A percentile compares a stretch with the other conserved stretches of the same genome.
phyloP scores from a whole-genome alignment of 2,329 filamentous ascomycete species.

The Stachybotrys chartarum region DNA sequence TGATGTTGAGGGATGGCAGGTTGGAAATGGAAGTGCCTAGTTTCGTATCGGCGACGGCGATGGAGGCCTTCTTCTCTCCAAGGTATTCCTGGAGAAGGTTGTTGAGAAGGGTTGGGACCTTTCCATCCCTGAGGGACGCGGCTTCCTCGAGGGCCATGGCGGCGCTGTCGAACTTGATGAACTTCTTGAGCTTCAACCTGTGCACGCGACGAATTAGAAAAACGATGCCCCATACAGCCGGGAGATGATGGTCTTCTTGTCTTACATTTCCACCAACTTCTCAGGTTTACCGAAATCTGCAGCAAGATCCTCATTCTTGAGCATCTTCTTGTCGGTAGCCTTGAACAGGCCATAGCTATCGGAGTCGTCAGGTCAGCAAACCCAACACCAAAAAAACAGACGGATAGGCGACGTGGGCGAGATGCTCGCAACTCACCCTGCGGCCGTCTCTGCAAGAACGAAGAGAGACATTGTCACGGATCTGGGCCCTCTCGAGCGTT shows the following conservation, averaged over 20 bases:
- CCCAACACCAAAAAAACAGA: too few relatives aligned
- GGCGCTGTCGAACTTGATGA: conserved; percentile 94
- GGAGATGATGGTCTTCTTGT: conserved; percentile 15
- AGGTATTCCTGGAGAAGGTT: conserved; percentile 83
- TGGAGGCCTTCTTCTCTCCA: conserved; percentile 93
- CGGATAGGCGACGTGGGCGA: not conserved
- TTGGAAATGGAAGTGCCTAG: conserved; percentile 88
- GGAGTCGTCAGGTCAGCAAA: not conserved
- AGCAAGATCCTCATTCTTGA: conserved; percentile 77
- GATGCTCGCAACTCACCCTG: conserved; percentile 46
- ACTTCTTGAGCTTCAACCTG: conserved; percentile 92
- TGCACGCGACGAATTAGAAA: not conserved
- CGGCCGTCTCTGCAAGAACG: conserved; percentile 89
- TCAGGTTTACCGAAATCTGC: conserved; percentile 73
- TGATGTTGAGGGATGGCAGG: conserved; percentile 79
- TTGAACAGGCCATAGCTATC: conserved; percentile 94
- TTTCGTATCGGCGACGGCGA: conserved; percentile 91
- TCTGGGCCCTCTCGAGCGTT: conserved; percentile 19
- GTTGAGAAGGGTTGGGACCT: conserved; percentile 82
- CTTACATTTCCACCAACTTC: conserved; percentile 79
- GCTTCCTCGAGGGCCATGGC: conserved; percentile 86
- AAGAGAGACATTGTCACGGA: conserved; percentile 70
- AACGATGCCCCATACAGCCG: not conserved
- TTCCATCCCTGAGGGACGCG: conserved; percentile 81
- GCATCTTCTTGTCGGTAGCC: conserved; percentile 95